Evolutionary conservation across 108 stramenopile genomes (phyloP).

Genomic region (Skeletonema tropicum): DNA sequence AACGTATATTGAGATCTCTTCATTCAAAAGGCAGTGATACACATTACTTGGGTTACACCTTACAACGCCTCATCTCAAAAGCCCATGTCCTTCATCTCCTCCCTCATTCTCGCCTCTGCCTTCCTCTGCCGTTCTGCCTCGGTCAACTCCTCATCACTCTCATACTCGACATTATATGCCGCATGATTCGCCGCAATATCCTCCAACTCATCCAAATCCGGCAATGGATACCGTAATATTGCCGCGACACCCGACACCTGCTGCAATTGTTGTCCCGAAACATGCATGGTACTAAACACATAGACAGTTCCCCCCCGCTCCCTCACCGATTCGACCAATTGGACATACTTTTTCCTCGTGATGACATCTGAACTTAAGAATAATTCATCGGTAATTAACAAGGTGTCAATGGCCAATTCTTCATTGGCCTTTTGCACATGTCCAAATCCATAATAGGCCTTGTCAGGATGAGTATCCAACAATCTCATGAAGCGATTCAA

Average conservation of each 20-base stretch:
- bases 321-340: conserved; percentile 88
- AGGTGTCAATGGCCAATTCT: conserved; percentile 86
- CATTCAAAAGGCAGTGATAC: not conserved
- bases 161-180: conserved; percentile 14
- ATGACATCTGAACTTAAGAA: conserved; percentile 87
- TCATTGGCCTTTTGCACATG: conserved; percentile 89
- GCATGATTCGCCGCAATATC: conserved; percentile 52
- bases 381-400: conserved; percentile 93
- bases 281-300: conserved; percentile 91
- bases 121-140: conserved; percentile 30
- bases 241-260: conserved; percentile 96
- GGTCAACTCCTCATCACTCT: conserved; percentile 38
- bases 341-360: conserved; percentile 79
- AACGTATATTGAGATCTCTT: not conserved
- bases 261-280: conserved; percentile 93
- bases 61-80: conserved; percentile 21
- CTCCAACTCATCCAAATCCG: conserved; percentile 83
- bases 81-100: conserved; percentile 85
- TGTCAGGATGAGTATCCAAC: conserved; percentile 90
- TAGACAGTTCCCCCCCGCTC: conserved; percentile 88
- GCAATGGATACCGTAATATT: conserved; percentile 88
- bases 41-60: not conserved
- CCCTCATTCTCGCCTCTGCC: conserved; percentile 55
- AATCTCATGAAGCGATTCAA: conserved; percentile 91
- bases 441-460: conserved; percentile 91